phyloP scores from a whole-genome alignment of 2,329 filamentous ascomycete genomes.

The Davidsoniella virescens region DNA sequence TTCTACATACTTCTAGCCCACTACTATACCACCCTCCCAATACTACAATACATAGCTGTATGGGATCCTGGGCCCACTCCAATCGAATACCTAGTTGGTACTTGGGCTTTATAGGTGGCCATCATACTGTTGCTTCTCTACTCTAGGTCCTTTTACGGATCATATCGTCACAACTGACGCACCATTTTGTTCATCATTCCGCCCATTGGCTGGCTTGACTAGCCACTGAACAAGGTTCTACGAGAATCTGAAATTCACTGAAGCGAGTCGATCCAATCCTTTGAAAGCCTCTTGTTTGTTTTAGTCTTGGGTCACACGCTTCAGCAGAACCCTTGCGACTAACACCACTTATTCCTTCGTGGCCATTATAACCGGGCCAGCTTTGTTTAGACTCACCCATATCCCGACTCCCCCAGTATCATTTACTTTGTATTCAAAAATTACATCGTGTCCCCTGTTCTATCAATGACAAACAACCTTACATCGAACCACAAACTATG shows the following conservation, averaged over 20 bases:
- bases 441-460: too few relatives aligned
- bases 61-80: too few relatives aligned
- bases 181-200: constrained; percentile 1
- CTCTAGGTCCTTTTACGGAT: background rate
- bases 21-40: too few relatives aligned
- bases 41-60: too few relatives aligned
- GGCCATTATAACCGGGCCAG: background rate
- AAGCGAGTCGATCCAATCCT: constrained; percentile 1
- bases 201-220: background rate
- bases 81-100: too few relatives aligned
- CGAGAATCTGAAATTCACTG: background rate
- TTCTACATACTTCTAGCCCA: too few relatives aligned
- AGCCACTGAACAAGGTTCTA: background rate
- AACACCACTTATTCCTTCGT: background rate
- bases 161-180: constrained; percentile 2
- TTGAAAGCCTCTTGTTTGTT: background rate
- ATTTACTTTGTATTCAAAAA: too few relatives aligned
- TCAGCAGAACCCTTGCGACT: background rate
- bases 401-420: too few relatives aligned
- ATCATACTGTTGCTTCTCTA: background rate
- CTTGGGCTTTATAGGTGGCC: too few relatives aligned
- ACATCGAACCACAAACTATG: background rate
- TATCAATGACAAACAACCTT: too few relatives aligned
- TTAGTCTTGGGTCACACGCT: constrained; percentile 2
- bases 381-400: too few relatives aligned